phyloP scores from a whole-genome alignment of 1,284 basidiomycete species.

The Cerioporus squamosus region DNA sequence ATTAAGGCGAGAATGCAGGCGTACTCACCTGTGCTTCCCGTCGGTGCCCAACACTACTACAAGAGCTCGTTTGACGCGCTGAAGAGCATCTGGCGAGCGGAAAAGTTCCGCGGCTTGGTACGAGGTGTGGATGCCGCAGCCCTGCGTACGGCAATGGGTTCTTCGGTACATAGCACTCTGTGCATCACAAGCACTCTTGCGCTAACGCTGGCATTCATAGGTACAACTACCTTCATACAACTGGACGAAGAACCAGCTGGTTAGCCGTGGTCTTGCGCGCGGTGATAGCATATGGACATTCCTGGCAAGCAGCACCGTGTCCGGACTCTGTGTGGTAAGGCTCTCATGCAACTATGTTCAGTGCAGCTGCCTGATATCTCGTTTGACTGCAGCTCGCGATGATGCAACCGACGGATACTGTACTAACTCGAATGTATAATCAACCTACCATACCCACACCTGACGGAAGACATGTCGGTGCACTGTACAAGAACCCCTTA shows the following conservation, averaged over 20 bases:
- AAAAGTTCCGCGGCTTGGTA: slow-evolving; percentile 81
- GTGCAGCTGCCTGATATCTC: neutral
- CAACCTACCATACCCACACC: slow-evolving; percentile 81
- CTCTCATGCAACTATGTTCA: neutral
- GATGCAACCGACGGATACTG: slow-evolving; percentile 91
- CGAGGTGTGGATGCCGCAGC: slow-evolving; percentile 95
- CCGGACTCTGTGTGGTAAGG: slow-evolving; percentile 90
- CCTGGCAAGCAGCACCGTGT: slow-evolving; percentile 86
- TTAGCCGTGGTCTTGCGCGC: slow-evolving; percentile 65
- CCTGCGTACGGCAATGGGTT: slow-evolving; percentile 93
- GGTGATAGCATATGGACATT: slow-evolving; percentile 87
- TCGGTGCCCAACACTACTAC: slow-evolving; percentile 94
- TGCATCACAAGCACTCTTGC: neutral
- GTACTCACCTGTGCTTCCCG: slow-evolving; percentile 91
- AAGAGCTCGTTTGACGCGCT: slow-evolving; percentile 84
- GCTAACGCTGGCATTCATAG: slow-evolving; percentile 39
- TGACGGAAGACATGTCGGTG: slow-evolving; percentile 76
- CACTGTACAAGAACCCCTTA: slow-evolving; percentile 89
- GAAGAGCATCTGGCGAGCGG: slow-evolving; percentile 76
- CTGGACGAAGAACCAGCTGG: slow-evolving; percentile 83
- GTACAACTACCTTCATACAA: slow-evolving; percentile 97
- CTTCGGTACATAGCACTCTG: slow-evolving; percentile 56
- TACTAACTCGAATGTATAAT: slow-evolving; percentile 95
- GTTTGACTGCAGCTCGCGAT: slow-evolving; percentile 58
- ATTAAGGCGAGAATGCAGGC: slow-evolving; percentile 99